Evolutionary conservation across 495 filamentous ascomycete genomes (phyloP), one percentile per base, ranked within the genome.

Genomic region (Tuber microsphaerosporum): DNA sequence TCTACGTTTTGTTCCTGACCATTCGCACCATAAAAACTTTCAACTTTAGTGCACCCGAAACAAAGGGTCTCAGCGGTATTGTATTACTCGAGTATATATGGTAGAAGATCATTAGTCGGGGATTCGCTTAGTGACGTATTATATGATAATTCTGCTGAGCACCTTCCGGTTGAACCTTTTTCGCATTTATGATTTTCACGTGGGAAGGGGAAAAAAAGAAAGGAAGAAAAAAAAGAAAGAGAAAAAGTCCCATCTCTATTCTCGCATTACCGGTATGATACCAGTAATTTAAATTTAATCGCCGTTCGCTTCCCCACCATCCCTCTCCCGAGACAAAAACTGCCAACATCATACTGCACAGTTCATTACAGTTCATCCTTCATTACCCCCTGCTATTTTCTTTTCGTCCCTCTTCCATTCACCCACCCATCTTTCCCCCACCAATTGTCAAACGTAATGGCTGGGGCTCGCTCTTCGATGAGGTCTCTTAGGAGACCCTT

Each of bases 401-500:
- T 7, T 26, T n/a, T n/a, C 10, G 42, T 12, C 42, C 8, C 42
- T 12, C 48, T 1, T 43, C 42, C 7, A 56, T 26, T n/a, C 48
- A n/a, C 3, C 22, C 26, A 10, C 9, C 8, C 1, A 22, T 43
- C 44, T 45, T 56, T 34, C 41, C 22, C 39, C 42, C 31, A 12
- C 22, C 41, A 34, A 61, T 22, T 70, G 39, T 31, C 39, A 72
- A 20, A 19, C 43, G 34, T 41, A 43, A 82, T 82, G 81, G 81
- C 81, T 41, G 73, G 80, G 34, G 81, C 75, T 46, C 81, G 81
- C 69, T 79, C 77, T n/a, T 68, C 75, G 70, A 80, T 80, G 22
- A 77, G 81, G 34, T 79, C 81, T 6, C 77, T 82, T 34, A 22
- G 76, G 37, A 81, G 75, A 43, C 80, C 80, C 2, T 81, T 82